Conservation (phyloP, 2,329 filamentous ascomycete genomes). For the Trichoderma sp. region DNA sequence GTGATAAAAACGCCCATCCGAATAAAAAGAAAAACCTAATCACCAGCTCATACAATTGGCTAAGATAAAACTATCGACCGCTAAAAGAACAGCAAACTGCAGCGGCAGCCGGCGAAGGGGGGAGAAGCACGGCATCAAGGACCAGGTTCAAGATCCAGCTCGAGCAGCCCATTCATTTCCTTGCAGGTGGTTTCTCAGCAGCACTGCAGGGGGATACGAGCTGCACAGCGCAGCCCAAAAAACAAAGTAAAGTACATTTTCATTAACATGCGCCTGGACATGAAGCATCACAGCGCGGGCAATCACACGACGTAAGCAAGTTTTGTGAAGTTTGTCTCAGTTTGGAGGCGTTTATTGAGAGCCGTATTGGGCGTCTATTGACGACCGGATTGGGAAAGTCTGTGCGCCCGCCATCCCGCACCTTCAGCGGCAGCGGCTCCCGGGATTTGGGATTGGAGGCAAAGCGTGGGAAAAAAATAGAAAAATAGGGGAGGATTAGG, state of each 20-base stretch:
- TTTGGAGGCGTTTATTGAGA: constrained; percentile 31
- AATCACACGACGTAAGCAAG: not conserved
- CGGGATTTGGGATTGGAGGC: not conserved
- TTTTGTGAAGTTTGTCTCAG: constrained; percentile 9
- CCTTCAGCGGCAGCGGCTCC: constrained; percentile 10
- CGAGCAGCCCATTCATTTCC: not conserved
- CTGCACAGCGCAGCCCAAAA: not conserved
- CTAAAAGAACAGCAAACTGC: constrained; percentile 7
- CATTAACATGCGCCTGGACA: not conserved
- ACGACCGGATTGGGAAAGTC: constrained; percentile 33
- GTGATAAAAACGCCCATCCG: not conserved
- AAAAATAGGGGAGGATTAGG: not conserved
- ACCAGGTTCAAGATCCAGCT: constrained; percentile 1
- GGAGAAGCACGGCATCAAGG: not conserved
- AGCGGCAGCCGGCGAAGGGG: not conserved
- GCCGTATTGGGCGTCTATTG: constrained; percentile 32
- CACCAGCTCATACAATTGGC: not conserved
- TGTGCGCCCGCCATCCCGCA: constrained; percentile 1
- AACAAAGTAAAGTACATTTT: not conserved
- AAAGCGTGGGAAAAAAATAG: not conserved
- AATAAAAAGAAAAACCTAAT: not conserved
- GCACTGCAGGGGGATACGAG: not conserved
- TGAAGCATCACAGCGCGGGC: constrained; percentile 1
- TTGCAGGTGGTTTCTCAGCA: not conserved
- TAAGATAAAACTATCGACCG: constrained; percentile 5